Evolutionary conservation across 2,329 filamentous ascomycete genomes (phyloP), one percentile per base, ranked within the genome.

Genomic region (Trichocomaceae sp.): DNA sequence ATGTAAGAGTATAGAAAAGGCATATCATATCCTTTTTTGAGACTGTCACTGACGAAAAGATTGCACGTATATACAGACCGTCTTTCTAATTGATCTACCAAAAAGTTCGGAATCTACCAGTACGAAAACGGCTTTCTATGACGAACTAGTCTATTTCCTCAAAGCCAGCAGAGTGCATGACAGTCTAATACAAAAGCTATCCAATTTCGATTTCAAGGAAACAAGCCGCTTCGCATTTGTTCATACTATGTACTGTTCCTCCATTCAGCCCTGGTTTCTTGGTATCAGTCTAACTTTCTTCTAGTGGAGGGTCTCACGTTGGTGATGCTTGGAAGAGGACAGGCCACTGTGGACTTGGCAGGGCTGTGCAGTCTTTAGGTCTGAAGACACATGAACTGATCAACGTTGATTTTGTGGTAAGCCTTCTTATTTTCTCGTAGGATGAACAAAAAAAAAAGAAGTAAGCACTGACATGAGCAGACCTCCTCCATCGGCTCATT

Each of bases 11-110:
- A 26, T 3, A 3, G 23, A 26, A 26, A 26, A n/a, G n/a, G n/a
- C n/a, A n/a, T n/a, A n/a, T n/a, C n/a, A n/a, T n/a, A n/a, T n/a
- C n/a, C n/a, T n/a, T n/a, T n/a, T n/a, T n/a, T n/a, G n/a, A n/a
- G n/a, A n/a, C n/a, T n/a, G n/a, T n/a, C n/a, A 56, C 22, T 19
- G 2, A 47, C 41, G 7, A 9, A 9, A 6, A 5, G 8, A 29
- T 29, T 29, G 26, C 10, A 29, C 26, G 39, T 6, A 31, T 29
- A 22, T 55, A 26, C 55, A 87, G 84, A 86, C 85, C 63, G 83
- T 91, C 7, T 97, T 96, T 67, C 67, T 97, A n/a, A 91, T 99
- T 60, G 93, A 99, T 67, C 80, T 97, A 8, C 92, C 93, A 5
- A 70, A 62, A 57, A 71, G 60, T 69, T 73, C 64, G 35, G 55